Evolutionary conservation across 805 yeast genomes (phyloP), one percentile per base, ranked within the genome.

Genomic region (Metschnikowia arizonensis): DNA sequence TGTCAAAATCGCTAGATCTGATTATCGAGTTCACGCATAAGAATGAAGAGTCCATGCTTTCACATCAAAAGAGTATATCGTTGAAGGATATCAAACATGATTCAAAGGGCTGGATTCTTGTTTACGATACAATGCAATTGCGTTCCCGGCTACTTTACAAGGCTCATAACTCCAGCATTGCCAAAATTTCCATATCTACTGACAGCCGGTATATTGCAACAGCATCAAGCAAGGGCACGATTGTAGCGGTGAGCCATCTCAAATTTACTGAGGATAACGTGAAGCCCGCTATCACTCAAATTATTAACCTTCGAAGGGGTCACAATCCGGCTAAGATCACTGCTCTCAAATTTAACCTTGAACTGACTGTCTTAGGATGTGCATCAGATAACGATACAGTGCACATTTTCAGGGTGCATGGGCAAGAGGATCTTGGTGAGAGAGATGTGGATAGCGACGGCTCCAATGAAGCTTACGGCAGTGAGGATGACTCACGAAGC

Each of bases 201-300:
- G 60, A 63, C 33, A 55, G 58, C 38, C 34, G 45, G 12, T 56
- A 56, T 15, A 62, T 72, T 7, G 74, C 74, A 3, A 66, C 74
- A 2, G 76, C 76, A 2, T 67, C 73, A 1, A 50, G 62, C 15
- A 72, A 69, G 47, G 76, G 76, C 6, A 72, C 76, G 7, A 71
- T 72, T 11, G 57, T 72, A 1, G 55, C 76, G 12, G 66, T 68
- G 2, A 62, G 63, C 46, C 62, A 60, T 46, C 42, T 65, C 6
- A 37, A 44, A 24, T 28, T 21, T 3, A 34, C 18, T 8, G 45
- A 43, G 9, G 46, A 49, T 5, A 35, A 23, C 2, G 30, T 19
- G 11, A 30, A 32, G 14, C 28, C 31, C 18, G 15, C 47, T 36
- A 52, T 71, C 11, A 45, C 55, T 11, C 66, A 59, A 33, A 64